Percentiles rank a stretch among this genome's conserved stretches.
Conservation (phyloP, 2,329 filamentous ascomycete genomes). For the Coniochaeta prunicola region DNA sequence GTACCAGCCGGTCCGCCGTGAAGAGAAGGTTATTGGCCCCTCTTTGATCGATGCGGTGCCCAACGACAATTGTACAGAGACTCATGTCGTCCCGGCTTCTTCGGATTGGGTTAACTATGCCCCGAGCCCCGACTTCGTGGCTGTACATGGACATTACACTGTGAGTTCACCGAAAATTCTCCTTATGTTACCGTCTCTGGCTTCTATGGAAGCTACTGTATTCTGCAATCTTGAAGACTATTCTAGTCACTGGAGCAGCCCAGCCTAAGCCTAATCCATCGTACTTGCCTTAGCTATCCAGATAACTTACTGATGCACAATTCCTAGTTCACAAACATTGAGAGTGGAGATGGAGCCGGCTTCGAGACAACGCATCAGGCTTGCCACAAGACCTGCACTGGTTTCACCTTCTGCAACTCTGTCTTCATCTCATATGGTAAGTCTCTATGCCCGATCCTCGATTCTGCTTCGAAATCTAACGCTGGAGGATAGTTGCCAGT, state of each 20-base stretch:
- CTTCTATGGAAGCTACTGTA: background rate
- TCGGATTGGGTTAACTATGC: background rate
- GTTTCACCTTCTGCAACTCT: background rate
- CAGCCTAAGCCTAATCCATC: too few relatives aligned
- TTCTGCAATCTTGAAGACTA: background rate
- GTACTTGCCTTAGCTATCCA: too few relatives aligned
- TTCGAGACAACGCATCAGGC: background rate
- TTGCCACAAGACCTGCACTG: background rate
- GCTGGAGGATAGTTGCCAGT: background rate
- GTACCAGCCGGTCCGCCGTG: background rate
- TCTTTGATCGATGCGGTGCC: background rate
- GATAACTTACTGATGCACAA: too few relatives aligned
- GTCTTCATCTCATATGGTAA: background rate
- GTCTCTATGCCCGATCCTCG: background rate
- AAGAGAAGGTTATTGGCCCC: background rate
- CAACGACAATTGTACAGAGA: background rate
- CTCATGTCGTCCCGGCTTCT: background rate
- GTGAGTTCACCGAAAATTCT: background rate
- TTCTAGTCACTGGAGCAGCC: background rate
- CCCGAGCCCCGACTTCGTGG: background rate
- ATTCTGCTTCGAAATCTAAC: background rate
- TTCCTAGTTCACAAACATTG: background rate
- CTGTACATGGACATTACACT: background rate
- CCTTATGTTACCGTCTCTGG: background rate
- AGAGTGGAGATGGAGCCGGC: background rate